Evolutionary conservation across 805 yeast species (phyloP).

Genomic region (Saturnispora kantuleensis): DNA sequence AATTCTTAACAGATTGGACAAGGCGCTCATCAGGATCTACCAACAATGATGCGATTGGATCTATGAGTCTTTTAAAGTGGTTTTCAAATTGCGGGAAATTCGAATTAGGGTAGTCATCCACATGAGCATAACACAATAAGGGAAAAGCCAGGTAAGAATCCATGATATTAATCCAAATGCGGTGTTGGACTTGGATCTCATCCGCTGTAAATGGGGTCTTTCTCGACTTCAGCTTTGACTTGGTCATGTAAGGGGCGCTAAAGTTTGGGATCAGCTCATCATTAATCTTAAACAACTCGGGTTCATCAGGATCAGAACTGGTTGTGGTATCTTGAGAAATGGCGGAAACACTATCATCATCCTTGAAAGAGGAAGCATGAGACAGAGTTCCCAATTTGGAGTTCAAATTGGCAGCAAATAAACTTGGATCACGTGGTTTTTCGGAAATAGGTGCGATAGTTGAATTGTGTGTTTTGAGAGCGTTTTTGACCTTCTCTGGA

Average conservation of each 20-base stretch:
- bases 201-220: not conserved
- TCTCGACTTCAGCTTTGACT: slow-evolving; percentile 1
- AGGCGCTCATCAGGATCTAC: slow-evolving; percentile 29
- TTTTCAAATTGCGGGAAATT: slow-evolving; percentile 15
- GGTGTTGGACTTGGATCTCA: slow-evolving; percentile 1
- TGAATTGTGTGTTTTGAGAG: slow-evolving; percentile 3
- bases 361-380: not conserved
- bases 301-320: slow-evolving; percentile 4
- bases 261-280: not conserved
- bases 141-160: slow-evolving; percentile 27
- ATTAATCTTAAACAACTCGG: slow-evolving; percentile 6
- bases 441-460: slow-evolving; percentile 7
- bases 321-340: slow-evolving; percentile 2
- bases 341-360: slow-evolving; percentile 3
- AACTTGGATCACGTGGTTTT: slow-evolving; percentile 8
- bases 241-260: not conserved
- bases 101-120: slow-evolving; percentile 4
- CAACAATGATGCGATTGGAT: slow-evolving; percentile 30
- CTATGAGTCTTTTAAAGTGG: slow-evolving; percentile 15
- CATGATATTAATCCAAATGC: slow-evolving; percentile 22
- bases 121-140: slow-evolving; percentile 22
- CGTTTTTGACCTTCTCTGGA: slow-evolving; percentile 1
- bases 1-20: slow-evolving; percentile 28
- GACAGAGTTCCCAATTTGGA: slow-evolving; percentile 6
- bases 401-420: slow-evolving; percentile 7